phyloP scores from a whole-genome alignment of 2,329 filamentous ascomycete species.

The Venturia asperata region DNA sequence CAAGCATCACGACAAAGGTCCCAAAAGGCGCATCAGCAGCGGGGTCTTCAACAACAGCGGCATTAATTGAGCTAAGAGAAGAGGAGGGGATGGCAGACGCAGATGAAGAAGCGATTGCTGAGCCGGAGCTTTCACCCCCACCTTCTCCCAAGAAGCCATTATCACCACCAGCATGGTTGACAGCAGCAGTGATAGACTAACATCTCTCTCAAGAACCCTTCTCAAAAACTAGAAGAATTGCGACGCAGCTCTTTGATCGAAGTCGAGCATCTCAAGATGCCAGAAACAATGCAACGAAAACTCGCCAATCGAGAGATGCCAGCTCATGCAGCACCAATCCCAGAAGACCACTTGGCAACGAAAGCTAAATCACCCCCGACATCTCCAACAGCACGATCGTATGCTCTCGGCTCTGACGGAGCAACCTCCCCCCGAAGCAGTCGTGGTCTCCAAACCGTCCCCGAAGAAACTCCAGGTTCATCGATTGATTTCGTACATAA shows the following conservation, averaged over 20 bases:
- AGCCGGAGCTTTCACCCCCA: background rate
- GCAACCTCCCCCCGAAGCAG: background rate
- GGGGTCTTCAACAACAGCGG: background rate
- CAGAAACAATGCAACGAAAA: constrained; percentile 2
- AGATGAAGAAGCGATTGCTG: constrained; percentile 7
- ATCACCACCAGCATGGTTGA: constrained; percentile 10
- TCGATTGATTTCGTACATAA: background rate
- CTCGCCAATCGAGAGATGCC: constrained; percentile 16
- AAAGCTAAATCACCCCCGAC: background rate
- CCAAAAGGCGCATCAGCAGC: constrained; percentile 2
- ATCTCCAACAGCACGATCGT: background rate
- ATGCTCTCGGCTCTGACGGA: background rate
- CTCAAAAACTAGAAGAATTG: constrained; percentile 40
- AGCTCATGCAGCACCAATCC: constrained; percentile 12
- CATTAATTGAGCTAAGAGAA: constrained; percentile 14
- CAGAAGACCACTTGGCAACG: constrained; percentile 3
- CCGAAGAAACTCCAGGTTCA: constrained; percentile 8
- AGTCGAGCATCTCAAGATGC: constrained; percentile 31
- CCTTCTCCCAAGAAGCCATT: background rate
- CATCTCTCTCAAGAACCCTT: constrained; percentile 36
- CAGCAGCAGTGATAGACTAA: constrained; percentile 11
- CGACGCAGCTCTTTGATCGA: constrained; percentile 40
- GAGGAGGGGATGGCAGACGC: background rate
- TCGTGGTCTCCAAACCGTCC: constrained; percentile 9
- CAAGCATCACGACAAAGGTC: background rate